Evolutionary conservation across 768 basidiomycete genomes (phyloP).

Genomic region (Thelephora ganbajun): DNA sequence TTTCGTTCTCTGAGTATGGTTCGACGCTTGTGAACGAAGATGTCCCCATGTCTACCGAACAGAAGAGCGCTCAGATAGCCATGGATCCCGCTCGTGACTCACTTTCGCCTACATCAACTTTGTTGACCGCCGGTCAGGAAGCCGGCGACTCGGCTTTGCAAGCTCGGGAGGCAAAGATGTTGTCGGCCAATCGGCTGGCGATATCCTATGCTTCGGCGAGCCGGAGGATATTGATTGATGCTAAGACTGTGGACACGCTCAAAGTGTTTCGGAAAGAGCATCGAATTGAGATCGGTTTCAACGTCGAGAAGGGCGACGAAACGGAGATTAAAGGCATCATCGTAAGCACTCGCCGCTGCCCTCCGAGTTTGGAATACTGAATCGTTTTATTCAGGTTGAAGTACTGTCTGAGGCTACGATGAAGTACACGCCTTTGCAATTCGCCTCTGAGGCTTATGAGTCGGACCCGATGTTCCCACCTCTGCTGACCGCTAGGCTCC

Average conservation of each 20-base stretch:
- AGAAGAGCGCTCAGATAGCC: not conserved
- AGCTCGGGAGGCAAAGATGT: slow-evolving; percentile 20
- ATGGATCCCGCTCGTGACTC: slow-evolving; percentile 8
- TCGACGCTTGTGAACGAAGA: slow-evolving; percentile 6
- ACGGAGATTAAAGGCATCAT: slow-evolving; percentile 58
- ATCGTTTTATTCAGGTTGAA: slow-evolving; percentile 42
- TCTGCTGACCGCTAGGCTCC: slow-evolving; percentile 39
- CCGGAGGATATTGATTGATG: slow-evolving; percentile 77
- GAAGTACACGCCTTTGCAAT: slow-evolving; percentile 49
- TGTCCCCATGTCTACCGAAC: slow-evolving; percentile 3
- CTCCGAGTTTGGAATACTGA: slow-evolving; percentile 5
- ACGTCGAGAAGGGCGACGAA: slow-evolving; percentile 39
- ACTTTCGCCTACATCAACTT: slow-evolving; percentile 5
- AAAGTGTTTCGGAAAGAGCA: slow-evolving; percentile 73
- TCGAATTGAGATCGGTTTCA: slow-evolving; percentile 70
- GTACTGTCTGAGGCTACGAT: slow-evolving; percentile 57
- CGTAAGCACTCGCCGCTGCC: slow-evolving; percentile 26
- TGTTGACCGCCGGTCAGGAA: slow-evolving; percentile 5
- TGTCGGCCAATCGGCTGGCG: slow-evolving; percentile 79
- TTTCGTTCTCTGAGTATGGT: slow-evolving; percentile 7
- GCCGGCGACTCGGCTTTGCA: not conserved
- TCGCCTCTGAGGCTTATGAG: slow-evolving; percentile 27
- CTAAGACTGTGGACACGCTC: slow-evolving; percentile 71
- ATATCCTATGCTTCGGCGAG: slow-evolving; percentile 90
- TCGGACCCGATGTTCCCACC: slow-evolving; percentile 60